Evolutionary conservation across 1,139 yeast species (phyloP).

Genomic region (Suhomyces panamericanus): DNA sequence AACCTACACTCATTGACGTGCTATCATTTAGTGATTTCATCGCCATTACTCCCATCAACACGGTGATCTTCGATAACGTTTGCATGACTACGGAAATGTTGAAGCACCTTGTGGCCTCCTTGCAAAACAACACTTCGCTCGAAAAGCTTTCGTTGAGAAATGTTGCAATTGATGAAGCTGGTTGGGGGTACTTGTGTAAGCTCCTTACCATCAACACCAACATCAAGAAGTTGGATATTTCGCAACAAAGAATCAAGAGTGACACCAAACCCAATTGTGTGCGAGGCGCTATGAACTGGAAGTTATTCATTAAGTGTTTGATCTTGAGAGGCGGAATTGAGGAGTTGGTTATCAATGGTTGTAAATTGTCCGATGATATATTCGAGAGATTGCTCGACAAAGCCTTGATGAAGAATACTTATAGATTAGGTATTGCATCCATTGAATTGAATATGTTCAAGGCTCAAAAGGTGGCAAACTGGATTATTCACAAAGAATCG

Average conservation of each 20-base stretch:
- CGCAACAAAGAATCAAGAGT: constrained; percentile 65
- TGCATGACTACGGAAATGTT: constrained; percentile 80
- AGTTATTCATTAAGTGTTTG: constrained; percentile 60
- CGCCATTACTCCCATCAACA: constrained; percentile 77
- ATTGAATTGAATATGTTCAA: constrained; percentile 62
- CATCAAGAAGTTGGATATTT: constrained; percentile 71
- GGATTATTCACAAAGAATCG: constrained; percentile 57
- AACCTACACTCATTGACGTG: constrained; percentile 87
- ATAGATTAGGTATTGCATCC: constrained; percentile 76
- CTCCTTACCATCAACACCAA: constrained; percentile 60
- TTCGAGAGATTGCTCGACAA: constrained; percentile 53
- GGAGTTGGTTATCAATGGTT: constrained; percentile 81
- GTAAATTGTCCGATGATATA: constrained; percentile 55
- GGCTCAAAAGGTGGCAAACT: constrained; percentile 54
- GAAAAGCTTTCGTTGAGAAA: constrained; percentile 78
- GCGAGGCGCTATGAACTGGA: constrained; percentile 78
- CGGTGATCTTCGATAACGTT: constrained; percentile 81
- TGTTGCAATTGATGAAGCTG: constrained; percentile 66
- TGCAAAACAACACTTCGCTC: constrained; percentile 55
- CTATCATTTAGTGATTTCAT: constrained; percentile 86
- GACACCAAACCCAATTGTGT: constrained; percentile 47
- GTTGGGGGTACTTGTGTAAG: constrained; percentile 77
- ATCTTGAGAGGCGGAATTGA: constrained; percentile 69
- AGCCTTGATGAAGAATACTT: constrained; percentile 57
- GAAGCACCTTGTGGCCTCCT: constrained; percentile 61